Percentiles rank a stretch among this genome's conserved stretches.
Conservation (phyloP, 495 filamentous ascomycete genomes). For the Aspergillus campestris region DNA sequence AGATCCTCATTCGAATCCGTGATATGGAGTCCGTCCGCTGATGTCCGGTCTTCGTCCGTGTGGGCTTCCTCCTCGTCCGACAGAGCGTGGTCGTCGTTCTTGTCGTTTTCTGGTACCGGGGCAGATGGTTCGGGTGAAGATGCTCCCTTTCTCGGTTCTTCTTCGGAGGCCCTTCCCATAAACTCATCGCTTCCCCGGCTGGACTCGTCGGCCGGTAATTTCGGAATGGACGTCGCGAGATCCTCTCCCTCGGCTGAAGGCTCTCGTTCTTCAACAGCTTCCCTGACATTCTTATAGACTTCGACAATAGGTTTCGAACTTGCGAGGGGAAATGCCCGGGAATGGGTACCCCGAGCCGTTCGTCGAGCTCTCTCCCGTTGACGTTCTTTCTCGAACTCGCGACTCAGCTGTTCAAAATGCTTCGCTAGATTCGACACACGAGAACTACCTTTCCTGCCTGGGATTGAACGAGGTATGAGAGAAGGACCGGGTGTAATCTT, state of each 20-base stretch:
- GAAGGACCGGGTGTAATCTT: conserved; percentile 57
- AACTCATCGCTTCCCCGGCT: conserved; percentile 22
- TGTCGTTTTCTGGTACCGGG: conserved; percentile 42
- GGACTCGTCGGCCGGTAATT: conserved; percentile 19
- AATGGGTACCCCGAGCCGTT: conserved; percentile 69
- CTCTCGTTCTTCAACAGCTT: conserved; percentile 82
- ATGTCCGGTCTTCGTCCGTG: conserved; percentile 60
- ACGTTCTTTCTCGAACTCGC: conserved; percentile 94
- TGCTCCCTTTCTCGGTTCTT: conserved; percentile 12
- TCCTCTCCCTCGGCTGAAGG: conserved; percentile 58
- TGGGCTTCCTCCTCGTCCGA: conserved; percentile 55
- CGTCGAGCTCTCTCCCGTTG: conserved; percentile 75
- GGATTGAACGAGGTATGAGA: conserved; percentile 81
- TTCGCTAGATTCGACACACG: conserved; percentile 83
- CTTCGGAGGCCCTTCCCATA: conserved; percentile 12
- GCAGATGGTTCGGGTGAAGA: conserved; percentile 19
- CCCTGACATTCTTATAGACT: conserved; percentile 85
- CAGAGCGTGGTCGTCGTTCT: conserved; percentile 42
- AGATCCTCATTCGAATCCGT: conserved; percentile 58
- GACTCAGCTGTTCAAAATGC: conserved; percentile 92
- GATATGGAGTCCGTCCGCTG: conserved; percentile 57
- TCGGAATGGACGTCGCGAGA: conserved; percentile 19
- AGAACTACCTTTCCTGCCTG: conserved; percentile 52
- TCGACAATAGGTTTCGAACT: conserved; percentile 95
- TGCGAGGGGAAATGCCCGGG: conserved; percentile 77